A percentile compares a stretch with the other conserved stretches of the same genome.
Conservation (phyloP, 768 basidiomycete species). For the Paxillus involutus region DNA sequence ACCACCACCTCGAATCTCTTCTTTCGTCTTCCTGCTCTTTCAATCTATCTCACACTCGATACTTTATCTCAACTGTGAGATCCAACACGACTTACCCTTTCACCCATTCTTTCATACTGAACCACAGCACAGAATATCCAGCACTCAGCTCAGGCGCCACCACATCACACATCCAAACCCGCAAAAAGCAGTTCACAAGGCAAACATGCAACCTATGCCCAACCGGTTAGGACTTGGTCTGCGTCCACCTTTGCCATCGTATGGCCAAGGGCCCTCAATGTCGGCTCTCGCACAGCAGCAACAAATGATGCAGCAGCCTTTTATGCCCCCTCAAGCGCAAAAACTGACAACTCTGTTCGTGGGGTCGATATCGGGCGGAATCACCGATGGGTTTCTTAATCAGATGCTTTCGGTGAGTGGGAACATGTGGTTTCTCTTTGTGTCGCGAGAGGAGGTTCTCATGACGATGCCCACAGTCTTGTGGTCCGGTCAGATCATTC, state of each 20-base stretch:
- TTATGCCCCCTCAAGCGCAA: conserved; percentile 62
- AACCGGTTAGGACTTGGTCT: conserved; percentile 87
- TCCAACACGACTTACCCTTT: neutral
- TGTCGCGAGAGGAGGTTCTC: neutral
- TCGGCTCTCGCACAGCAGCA: conserved; percentile 89
- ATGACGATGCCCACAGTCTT: conserved; percentile 58
- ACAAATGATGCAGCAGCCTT: conserved; percentile 57
- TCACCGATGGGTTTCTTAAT: conserved; percentile 80
- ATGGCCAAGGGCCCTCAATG: conserved; percentile 90
- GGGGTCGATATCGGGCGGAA: conserved; percentile 94
- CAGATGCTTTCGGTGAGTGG: conserved; percentile 73
- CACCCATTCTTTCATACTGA: neutral
- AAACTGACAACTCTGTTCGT: conserved; percentile 82
- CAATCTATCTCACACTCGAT: neutral
- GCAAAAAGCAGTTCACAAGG: neutral
- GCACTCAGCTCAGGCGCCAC: neutral
- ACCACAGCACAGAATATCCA: neutral
- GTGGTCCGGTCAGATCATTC: conserved; percentile 86
- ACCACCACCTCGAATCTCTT: neutral
- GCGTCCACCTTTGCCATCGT: conserved; percentile 84
- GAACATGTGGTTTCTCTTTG: neutral
- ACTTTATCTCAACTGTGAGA: conserved; percentile 6
- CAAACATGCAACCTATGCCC: conserved; percentile 59
- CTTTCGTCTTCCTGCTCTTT: neutral
- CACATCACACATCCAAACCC: neutral